Percentiles rank a stretch among this genome's conserved stretches.
phyloP scores from a whole-genome alignment of 1,284 basidiomycete genomes.

The Ganoderma lucidum region DNA sequence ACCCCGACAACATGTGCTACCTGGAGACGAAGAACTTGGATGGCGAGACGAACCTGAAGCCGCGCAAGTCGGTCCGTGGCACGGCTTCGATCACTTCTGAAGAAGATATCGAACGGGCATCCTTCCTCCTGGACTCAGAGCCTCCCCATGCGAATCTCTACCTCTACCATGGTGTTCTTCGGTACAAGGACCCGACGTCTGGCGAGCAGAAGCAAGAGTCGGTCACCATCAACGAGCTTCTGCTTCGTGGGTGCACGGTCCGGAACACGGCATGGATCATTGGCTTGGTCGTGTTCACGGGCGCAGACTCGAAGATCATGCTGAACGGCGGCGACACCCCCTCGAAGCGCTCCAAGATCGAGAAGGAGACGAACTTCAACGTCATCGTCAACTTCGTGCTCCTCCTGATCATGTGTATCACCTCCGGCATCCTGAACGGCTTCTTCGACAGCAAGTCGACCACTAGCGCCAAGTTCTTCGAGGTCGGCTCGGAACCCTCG shows the following conservation, averaged over 20 bases:
- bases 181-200: slow-evolving; percentile 65
- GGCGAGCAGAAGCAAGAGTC: slow-evolving; percentile 68
- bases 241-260: slow-evolving; percentile 92
- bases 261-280: slow-evolving; percentile 96
- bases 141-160: slow-evolving; percentile 95
- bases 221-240: slow-evolving; percentile 91
- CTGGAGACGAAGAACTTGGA: slow-evolving; percentile 97
- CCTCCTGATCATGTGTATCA: slow-evolving; percentile 80
- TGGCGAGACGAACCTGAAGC: slow-evolving; percentile 97
- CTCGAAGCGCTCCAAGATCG: slow-evolving; percentile 95
- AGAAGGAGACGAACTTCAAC: slow-evolving; percentile 99
- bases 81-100: slow-evolving; percentile 85
- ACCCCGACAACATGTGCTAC: slow-evolving; percentile 86
- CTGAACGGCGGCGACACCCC: slow-evolving; percentile 93
- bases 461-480: slow-evolving; percentile 82
- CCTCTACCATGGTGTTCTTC: slow-evolving; percentile 86
- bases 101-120: slow-evolving; percentile 89
- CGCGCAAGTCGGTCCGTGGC: slow-evolving; percentile 79
- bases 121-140: slow-evolving; percentile 92
- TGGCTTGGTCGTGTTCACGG: slow-evolving; percentile 94
- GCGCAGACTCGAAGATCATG: slow-evolving; percentile 98
- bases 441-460: slow-evolving; percentile 66
- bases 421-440: slow-evolving; percentile 81
- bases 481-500: slow-evolving; percentile 70
- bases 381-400: slow-evolving; percentile 94